phyloP scores from a whole-genome alignment of 2,329 filamentous ascomycete genomes.

The Arachnomyces sp. region DNA sequence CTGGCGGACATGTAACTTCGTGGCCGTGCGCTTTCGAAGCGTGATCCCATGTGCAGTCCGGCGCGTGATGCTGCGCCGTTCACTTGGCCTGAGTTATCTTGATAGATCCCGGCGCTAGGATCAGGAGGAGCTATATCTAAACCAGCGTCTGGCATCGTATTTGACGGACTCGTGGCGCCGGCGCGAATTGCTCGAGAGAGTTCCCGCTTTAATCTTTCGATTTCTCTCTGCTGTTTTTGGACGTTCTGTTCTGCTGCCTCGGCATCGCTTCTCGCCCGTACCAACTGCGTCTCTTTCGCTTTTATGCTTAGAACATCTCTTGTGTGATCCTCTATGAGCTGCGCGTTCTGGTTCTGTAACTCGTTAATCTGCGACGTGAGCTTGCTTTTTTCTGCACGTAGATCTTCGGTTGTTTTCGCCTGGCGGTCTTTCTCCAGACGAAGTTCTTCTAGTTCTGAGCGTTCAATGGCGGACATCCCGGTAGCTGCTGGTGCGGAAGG shows the following conservation, averaged over 20 bases:
- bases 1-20: constrained; percentile 41
- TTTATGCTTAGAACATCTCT: constrained; percentile 93
- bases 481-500: constrained; percentile 46
- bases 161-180: constrained; percentile 31
- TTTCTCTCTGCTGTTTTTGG: constrained; percentile 75
- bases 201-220: constrained; percentile 89
- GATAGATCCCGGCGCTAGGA: constrained; percentile 42
- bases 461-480: constrained; percentile 69
- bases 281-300: constrained; percentile 94
- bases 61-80: constrained; percentile 22
- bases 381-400: constrained; percentile 72
- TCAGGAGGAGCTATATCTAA: constrained; percentile 43
- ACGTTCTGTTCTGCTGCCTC: constrained; percentile 83
- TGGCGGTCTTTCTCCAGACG: constrained; percentile 75
- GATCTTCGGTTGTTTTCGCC: constrained; percentile 66
- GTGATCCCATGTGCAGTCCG: constrained; percentile 30
- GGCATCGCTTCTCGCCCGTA: constrained; percentile 80
- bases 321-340: constrained; percentile 94
- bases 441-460: constrained; percentile 86
- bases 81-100: constrained; percentile 27
- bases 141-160: constrained; percentile 43
- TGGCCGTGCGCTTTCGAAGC: constrained; percentile 35
- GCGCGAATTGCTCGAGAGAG: constrained; percentile 45
- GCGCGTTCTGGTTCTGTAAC: constrained; percentile 92
- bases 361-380: constrained; percentile 84